Conservation (phyloP, 2,329 filamentous ascomycete genomes). For the Boeremia lycopersici region DNA sequence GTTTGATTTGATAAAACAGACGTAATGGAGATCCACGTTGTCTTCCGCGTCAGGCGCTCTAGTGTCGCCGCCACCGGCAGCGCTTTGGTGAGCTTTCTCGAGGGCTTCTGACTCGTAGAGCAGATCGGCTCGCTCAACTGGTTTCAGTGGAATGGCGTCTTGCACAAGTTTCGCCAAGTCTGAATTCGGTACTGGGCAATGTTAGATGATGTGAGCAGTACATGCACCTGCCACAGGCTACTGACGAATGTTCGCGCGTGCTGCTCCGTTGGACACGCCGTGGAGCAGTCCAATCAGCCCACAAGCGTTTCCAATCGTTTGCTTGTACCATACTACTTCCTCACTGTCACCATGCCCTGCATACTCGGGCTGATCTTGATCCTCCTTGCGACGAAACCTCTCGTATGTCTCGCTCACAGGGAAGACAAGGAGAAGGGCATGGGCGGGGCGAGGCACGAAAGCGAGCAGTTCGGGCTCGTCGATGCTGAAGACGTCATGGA, state of each 20-base stretch:
- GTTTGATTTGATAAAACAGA: conserved; percentile 83
- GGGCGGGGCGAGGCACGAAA: conserved; percentile 85
- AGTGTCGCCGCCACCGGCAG: conserved; percentile 79
- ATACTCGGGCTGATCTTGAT: conserved; percentile 69
- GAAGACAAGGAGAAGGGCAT: conserved; percentile 90
- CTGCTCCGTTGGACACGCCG: conserved; percentile 78
- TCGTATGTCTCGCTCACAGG: conserved; percentile 83
- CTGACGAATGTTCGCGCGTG: conserved; percentile 53
- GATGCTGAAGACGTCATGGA: conserved; percentile 93
- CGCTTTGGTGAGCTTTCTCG: conserved; percentile 77
- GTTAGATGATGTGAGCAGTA: background rate
- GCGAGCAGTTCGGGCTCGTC: conserved; percentile 82
- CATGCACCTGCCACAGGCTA: background rate
- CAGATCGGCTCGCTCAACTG: conserved; percentile 69
- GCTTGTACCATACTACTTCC: conserved; percentile 90
- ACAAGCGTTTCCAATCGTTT: conserved; percentile 95
- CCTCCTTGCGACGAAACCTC: conserved; percentile 74
- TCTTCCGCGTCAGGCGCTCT: conserved; percentile 77
- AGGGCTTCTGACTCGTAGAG: conserved; percentile 78
- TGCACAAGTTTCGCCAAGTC: conserved; percentile 69
- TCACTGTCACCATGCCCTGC: conserved; percentile 69
- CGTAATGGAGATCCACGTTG: conserved; percentile 91
- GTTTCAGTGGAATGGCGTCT: conserved; percentile 72
- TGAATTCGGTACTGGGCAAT: conserved; percentile 54
- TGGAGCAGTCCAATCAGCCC: conserved; percentile 91